Conservation (phyloP, 176 grass and related monocot species). For the Oropetium thomaeum region DNA sequence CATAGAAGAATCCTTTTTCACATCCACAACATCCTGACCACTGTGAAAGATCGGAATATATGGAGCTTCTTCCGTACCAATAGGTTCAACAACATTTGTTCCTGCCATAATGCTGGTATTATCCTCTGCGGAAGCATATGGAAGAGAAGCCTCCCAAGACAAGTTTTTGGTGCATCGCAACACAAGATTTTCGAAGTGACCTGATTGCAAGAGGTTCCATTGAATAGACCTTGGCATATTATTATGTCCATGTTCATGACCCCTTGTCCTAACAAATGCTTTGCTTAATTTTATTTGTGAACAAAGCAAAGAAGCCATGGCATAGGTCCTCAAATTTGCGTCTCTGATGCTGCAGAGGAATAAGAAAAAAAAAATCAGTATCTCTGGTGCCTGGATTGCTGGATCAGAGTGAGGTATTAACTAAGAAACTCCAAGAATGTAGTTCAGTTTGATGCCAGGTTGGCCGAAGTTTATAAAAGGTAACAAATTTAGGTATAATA, state of each 20-base stretch:
- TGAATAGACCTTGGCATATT: conserved; percentile 36
- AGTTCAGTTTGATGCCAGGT: background rate
- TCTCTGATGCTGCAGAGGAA: conserved; percentile 14
- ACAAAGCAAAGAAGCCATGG: conserved; percentile 54
- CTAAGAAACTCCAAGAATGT: conserved; percentile 3
- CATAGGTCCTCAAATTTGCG: background rate
- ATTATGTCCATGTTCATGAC: conserved; percentile 11
- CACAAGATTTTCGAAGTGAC: conserved; percentile 24
- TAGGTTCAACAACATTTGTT: conserved; percentile 52
- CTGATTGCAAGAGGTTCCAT: conserved; percentile 13
- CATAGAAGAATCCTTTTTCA: conserved; percentile 38
- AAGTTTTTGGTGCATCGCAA: conserved; percentile 52
- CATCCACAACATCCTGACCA: conserved; percentile 51
- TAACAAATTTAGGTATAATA: too few relatives aligned
- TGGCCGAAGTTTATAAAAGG: too few relatives aligned
- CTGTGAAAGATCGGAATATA: conserved; percentile 60
- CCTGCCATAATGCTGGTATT: conserved; percentile 55
- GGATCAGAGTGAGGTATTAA: background rate
- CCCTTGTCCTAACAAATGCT: conserved; percentile 30
- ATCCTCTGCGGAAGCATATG: conserved; percentile 52
- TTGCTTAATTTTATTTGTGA: conserved; percentile 37
- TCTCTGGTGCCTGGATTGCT: background rate
- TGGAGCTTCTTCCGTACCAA: conserved; percentile 59
- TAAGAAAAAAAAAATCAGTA: conserved; percentile 4
- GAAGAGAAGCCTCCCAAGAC: conserved; percentile 63